Evolutionary conservation across 176 grass and related monocot species (phyloP), one percentile per base, ranked within the genome.

Genomic region (Triticum dicoccoides): DNA sequence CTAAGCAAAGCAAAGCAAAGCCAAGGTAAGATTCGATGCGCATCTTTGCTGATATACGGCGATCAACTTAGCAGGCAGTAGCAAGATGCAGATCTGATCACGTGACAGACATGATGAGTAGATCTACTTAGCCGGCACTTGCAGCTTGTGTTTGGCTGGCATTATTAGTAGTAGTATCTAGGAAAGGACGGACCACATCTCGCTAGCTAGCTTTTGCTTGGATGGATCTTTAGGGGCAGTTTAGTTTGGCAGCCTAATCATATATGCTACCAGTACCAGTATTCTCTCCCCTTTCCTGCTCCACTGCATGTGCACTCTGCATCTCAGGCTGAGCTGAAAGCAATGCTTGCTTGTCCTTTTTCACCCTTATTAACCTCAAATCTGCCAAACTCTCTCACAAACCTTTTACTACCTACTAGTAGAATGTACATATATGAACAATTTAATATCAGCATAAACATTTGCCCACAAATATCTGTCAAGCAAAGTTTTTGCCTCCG

Each of bases 61-160:
- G 45, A 54, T 76, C 9, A 76, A 54, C 45, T 52, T 76, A 54
- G 44, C 25, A 49, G 42, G 41, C 14, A 76, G 47, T 8, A 33
- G 73, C 73, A 76, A 15, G 11, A 76, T 76, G 73, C 73, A 76
- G 73, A 76, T 76, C 73, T 76, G 45, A 76, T 76, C 73, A 76
- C 73, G 73, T 54, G 73, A 51, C 24, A 76, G 42, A 52, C 73
- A 76, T 33, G 44, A 76, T 54, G 44, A 76, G 29, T 54, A 52
- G 73, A 76, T 76, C 73, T 76, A 24, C 45, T 75, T 73, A 73
- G 39, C 49, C 5, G 18, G 73, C 25, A 52, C 42, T 54, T 54
- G 73, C 73, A 52, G 45, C 73, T 42, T 32, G 45, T 76, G 73
- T 32, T 76, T 76, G 73, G 73, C 44, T 54, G 51, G 51, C 49